Evolutionary conservation across 164 flowering plant genomes (phyloP).

Genomic region (Pachysandra terminalis): DNA sequence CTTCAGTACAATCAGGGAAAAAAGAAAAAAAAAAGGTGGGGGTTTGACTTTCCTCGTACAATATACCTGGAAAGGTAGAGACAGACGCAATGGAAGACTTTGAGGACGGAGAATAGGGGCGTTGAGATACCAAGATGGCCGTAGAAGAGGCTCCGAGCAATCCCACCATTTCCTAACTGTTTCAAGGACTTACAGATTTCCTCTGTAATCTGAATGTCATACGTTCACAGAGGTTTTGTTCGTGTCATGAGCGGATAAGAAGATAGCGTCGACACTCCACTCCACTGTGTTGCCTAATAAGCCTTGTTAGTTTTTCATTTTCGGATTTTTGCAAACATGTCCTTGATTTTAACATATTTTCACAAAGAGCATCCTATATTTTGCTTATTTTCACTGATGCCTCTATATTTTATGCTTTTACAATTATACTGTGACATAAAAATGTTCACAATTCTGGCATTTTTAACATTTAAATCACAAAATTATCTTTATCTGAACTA

Average conservation of each 20-base stretch:
- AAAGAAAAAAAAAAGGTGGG: neutral
- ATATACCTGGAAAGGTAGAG: conserved; percentile 32
- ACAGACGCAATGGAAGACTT: conserved; percentile 28
- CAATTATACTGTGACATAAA: too few species aligned
- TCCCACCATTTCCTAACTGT: conserved; percentile 23
- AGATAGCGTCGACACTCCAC: neutral
- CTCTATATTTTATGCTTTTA: too few species aligned
- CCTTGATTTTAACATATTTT: too few species aligned
- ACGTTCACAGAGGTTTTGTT: neutral
- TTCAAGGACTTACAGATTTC: neutral
- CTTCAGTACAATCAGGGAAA: neutral
- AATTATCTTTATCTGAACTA: too few species aligned
- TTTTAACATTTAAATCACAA: too few species aligned
- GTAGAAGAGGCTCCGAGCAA: conserved; percentile 33
- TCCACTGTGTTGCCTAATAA: too few species aligned
- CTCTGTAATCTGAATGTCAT: neutral
- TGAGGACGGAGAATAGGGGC: conserved; percentile 34
- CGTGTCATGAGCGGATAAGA: conserved; percentile 13
- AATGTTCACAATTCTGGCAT: too few species aligned
- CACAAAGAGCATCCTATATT: too few species aligned
- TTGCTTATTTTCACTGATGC: too few species aligned
- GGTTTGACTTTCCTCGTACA: neutral
- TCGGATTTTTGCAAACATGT: too few species aligned
- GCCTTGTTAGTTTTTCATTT: too few species aligned
- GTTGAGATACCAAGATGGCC: conserved; percentile 35